Percentiles rank a stretch among this genome's conserved stretches.
Conservation (phyloP, 768 basidiomycete species). For the Rhizopogon vinicolor region DNA sequence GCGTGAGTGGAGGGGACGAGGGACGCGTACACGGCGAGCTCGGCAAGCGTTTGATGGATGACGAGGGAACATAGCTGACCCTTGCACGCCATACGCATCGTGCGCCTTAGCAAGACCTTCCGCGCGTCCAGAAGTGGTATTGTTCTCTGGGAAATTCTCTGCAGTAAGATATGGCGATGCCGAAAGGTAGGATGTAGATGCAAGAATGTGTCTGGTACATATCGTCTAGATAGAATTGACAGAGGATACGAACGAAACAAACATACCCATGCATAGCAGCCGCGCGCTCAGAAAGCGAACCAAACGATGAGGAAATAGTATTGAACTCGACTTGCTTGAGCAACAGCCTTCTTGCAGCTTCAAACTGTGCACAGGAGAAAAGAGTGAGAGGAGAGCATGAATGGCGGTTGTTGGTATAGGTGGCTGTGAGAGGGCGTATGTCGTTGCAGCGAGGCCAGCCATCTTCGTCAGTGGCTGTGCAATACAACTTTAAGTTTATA, state of each 20-base stretch:
- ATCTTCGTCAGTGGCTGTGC: no score
- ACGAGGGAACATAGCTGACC: slow-evolving; percentile 42
- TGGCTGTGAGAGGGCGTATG: no score
- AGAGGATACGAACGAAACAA: background rate
- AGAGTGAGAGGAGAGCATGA: no score
- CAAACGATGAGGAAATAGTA: slow-evolving; percentile 92
- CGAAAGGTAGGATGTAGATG: slow-evolving; percentile 64
- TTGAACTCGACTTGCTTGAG: slow-evolving; percentile 99
- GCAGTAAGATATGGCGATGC: slow-evolving; percentile 46
- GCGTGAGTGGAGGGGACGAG: slow-evolving; percentile 43
- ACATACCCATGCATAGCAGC: slow-evolving; percentile 74
- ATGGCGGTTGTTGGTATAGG: no score
- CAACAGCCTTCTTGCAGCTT: slow-evolving; percentile 42
- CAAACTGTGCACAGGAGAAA: no score
- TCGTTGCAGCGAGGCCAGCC: no score
- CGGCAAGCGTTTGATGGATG: slow-evolving; percentile 70
- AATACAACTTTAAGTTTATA: no score
- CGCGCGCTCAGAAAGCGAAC: slow-evolving; percentile 62
- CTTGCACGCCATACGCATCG: slow-evolving; percentile 55
- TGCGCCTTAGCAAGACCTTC: slow-evolving; percentile 80
- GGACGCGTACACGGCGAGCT: slow-evolving; percentile 56
- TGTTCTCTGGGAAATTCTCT: slow-evolving; percentile 68
- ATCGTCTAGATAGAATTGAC: background rate
- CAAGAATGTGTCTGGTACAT: slow-evolving; percentile 56
- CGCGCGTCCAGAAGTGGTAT: slow-evolving; percentile 64